Base-by-base conservation (phyloP, 1,139 yeast genomes). In the Pneumocystis oryctolagi region DNA sequence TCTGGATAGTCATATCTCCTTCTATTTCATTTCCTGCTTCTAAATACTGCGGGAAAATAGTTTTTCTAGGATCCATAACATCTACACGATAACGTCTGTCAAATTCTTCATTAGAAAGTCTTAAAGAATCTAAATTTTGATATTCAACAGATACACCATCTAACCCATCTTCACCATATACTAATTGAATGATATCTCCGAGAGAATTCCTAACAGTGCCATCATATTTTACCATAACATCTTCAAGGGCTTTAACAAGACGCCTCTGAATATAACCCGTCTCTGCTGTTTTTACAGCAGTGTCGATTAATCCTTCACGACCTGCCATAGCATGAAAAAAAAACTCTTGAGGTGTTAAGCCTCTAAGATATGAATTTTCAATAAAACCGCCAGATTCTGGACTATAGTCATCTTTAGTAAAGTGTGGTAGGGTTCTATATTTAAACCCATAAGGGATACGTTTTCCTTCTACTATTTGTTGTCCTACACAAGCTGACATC, bases 271-370 rank as follows among this genome's bases (percentile, higher is more conserved):
- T 94, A 76, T 92, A 92, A 77, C 99, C 99, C 40, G 99, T 92
- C 77, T 92, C 98, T 1, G 99, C 98, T 57, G 98, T 92, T 76
- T 90, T 90, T 61, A 90, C 97, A 18, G 97, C 97, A 65, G 99
- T 92, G 82, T 92, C 99, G 75, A 92, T 92, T 74, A 92, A 82
- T 83, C 99, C 99, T 79, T 92, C 99, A 82, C 99, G 89, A 81
- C 99, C 99, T 71, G 98, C 98, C 98, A 94, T 94, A 63, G 98
- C 98, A 75, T 94, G 99, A 86, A 92, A 92, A 74, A 94, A 94
- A 75, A 94, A 94, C 75, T 94, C 98, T 76, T 92, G 98, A 55
- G 99, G 99, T 18, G 98, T 92, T 72, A 94, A 80, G 58, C 99
- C 99, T 80, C 98, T 84, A 72, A 92, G 80, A 72, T 92, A 94